phyloP scores from a whole-genome alignment of 1,284 basidiomycete species.

The Austropuccinia psidii region DNA sequence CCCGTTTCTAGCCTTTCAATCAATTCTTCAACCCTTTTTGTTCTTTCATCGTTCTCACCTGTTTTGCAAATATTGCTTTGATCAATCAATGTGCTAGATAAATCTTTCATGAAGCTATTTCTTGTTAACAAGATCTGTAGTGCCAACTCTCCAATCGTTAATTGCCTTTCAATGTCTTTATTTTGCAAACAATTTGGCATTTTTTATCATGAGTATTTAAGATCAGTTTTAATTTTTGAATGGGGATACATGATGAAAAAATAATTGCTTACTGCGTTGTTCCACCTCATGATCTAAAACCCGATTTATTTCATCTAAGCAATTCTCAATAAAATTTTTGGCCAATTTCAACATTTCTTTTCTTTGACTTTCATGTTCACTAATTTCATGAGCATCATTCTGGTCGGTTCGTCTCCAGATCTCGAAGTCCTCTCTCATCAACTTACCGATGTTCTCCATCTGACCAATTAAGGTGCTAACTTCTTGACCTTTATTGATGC shows the following conservation, averaged over 20 bases:
- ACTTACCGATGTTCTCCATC: background rate
- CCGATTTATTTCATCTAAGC: background rate
- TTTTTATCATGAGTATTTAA: background rate
- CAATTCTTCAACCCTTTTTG: too few relatives aligned
- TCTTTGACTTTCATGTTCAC: background rate
- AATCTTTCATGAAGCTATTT: constrained; percentile 13
- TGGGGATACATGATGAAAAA: background rate
- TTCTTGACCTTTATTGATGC: background rate
- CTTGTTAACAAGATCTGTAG: constrained; percentile 4
- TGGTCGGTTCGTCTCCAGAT: too few relatives aligned
- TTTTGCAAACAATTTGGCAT: background rate
- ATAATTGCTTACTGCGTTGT: background rate
- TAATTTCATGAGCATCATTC: background rate
- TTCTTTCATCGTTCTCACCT: background rate
- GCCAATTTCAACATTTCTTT: constrained; percentile 4
- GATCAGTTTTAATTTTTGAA: background rate
- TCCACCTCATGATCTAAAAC: background rate
- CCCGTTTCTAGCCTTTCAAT: background rate
- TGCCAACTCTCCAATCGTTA: constrained; percentile 11
- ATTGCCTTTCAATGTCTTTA: constrained; percentile 10
- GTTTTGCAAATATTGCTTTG: background rate
- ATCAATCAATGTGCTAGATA: background rate
- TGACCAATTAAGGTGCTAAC: background rate
- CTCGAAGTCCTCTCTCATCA: constrained; percentile 2
- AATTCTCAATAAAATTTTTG: background rate